Evolutionary conservation across 192 early-diverging fungal species (phyloP), one percentile per base, ranked within the genome.

Genomic region (Coemansia sp.): DNA sequence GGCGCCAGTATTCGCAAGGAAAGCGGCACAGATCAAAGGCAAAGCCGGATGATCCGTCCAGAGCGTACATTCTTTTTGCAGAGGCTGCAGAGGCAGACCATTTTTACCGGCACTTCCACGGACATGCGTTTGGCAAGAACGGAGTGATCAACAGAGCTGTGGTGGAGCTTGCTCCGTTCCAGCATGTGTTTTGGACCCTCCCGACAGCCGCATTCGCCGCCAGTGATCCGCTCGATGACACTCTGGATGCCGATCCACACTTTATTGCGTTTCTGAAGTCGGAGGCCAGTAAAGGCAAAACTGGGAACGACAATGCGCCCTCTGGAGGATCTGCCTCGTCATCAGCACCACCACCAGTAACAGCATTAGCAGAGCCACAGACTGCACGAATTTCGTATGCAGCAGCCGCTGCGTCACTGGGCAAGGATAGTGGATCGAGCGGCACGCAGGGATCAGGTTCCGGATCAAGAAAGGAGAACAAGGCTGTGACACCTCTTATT

Each of bases 41-140:
- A 12, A 82, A 82, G 55, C 66, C 79, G 0, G 41, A 55, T 32
- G 68, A 69, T 21, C 68, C 74, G 18, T 67, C 79, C 6, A 60
- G 74, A 12, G 79, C 79, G 45, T 76, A 77, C 52, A 76, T 82
- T 22, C 40, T 73, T 49, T 82, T 82, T 77, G 71, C 71, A 1
- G 62, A 65, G 26, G 21, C 68, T 5, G 61, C 22, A 0, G 79
- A 82, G 16, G 79, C 72, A 18, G 71, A 64, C 40, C 65, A 77
- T 52, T 82, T 82, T 32, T 68, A 76, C 63, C 62, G 26, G 9
- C 40, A 32, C 48, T 82, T 67, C 59, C 79, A 82, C n/a, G 74
- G 79, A 41, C 79, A 82, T 16, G 66, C 42, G 13, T 82, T 77
- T 39, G 62, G 67, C 74, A 76, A 71, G 41, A 71, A 77, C 47